phyloP scores from a whole-genome alignment of 108 stramenopile genomes.

The Nitzschia sp. region DNA sequence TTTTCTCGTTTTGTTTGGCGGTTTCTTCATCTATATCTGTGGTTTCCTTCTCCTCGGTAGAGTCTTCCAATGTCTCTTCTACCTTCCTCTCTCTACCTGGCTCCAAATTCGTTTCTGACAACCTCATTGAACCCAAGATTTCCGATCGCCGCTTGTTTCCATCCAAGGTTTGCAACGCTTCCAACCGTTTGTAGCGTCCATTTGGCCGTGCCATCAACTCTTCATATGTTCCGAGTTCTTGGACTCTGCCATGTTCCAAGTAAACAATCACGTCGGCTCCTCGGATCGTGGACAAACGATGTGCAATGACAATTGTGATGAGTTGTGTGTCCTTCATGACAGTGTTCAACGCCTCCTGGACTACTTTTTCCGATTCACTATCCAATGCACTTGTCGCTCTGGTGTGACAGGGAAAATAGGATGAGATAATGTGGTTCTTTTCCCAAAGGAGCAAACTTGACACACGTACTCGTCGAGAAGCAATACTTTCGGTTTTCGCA shows the following conservation, averaged over 20 bases:
- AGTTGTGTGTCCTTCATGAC: slow-evolving; percentile 56
- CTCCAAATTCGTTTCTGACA: slow-evolving; percentile 29
- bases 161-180: slow-evolving; percentile 36
- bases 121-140: background rate
- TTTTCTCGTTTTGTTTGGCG: slow-evolving; percentile 5
- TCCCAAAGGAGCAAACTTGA: slow-evolving; percentile 19
- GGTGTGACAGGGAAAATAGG: background rate
- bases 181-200: slow-evolving; percentile 43
- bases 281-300: slow-evolving; percentile 83
- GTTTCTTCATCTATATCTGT: slow-evolving; percentile 1
- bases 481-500: slow-evolving; percentile 61
- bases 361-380: slow-evolving; percentile 75
- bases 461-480: slow-evolving; percentile 73
- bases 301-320: slow-evolving; percentile 55
- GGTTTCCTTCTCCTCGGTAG: background rate
- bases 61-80: slow-evolving; percentile 9
- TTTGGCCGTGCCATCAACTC: slow-evolving; percentile 59
- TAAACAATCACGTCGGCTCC: slow-evolving; percentile 80
- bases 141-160: background rate
- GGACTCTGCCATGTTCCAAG: slow-evolving; percentile 53
- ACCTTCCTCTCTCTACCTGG: slow-evolving; percentile 21
- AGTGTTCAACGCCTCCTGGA: slow-evolving; percentile 82
- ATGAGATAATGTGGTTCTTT: background rate
- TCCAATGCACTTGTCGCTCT: slow-evolving; percentile 59
- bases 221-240: slow-evolving; percentile 72